These are phyloP conservation scores for Yamadazyma blattariae DNA, from an alignment of 1,139 yeast species.

Conservation along the genomic window DNA sequence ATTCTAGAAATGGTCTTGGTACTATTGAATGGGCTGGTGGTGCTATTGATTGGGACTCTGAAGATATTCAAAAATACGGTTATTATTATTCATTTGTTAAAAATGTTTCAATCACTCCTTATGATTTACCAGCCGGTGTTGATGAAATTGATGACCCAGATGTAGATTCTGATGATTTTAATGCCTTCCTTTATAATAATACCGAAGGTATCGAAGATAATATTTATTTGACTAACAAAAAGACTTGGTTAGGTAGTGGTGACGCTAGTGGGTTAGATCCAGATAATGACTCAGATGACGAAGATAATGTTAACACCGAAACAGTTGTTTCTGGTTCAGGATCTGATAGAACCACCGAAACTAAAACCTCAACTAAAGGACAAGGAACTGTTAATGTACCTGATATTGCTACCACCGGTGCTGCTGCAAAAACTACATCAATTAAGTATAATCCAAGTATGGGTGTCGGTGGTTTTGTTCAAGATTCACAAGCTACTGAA, in stretches of 20 bases:
- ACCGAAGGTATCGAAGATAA: slow-evolving; percentile 43
- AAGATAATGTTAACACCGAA: slow-evolving; percentile 11
- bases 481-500: slow-evolving; percentile 20
- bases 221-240: slow-evolving; percentile 57
- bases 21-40: slow-evolving; percentile 97
- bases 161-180: slow-evolving; percentile 21
- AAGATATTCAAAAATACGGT: slow-evolving; percentile 70
- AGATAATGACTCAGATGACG: slow-evolving; percentile 26
- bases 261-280: slow-evolving; percentile 70
- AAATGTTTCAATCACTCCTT: slow-evolving; percentile 60
- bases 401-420: slow-evolving; percentile 10
- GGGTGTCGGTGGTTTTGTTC: slow-evolving; percentile 37
- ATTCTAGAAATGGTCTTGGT: slow-evolving; percentile 60
- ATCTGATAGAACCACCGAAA: slow-evolving; percentile 11
- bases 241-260: slow-evolving; percentile 55
- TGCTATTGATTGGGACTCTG: slow-evolving; percentile 73
- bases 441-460: slow-evolving; percentile 17
- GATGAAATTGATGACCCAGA: slow-evolving; percentile 21
- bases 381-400: slow-evolving; percentile 13
- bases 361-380: slow-evolving; percentile 12
- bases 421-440: slow-evolving; percentile 15
- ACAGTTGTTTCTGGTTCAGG: slow-evolving; percentile 13
- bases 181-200: slow-evolving; percentile 57
- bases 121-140: slow-evolving; percentile 60
- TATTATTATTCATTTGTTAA: slow-evolving; percentile 70